Evolutionary conservation across 768 basidiomycete species (phyloP).

Genomic region (Trametes cubensis): DNA sequence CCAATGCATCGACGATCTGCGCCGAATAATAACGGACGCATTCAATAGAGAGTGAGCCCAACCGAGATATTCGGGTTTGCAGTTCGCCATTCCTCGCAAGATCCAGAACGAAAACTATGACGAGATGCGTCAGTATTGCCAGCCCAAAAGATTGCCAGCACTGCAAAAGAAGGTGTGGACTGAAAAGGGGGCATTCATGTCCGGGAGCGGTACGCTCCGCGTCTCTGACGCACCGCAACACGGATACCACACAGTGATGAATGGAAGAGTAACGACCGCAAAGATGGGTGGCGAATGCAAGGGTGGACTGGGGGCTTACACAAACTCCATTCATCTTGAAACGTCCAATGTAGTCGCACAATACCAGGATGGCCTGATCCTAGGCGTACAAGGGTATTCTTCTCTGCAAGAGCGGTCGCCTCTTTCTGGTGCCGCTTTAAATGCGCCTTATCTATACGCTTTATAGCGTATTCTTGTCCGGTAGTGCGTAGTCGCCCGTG

Average conservation of each 20-base stretch:
- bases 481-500: constrained; percentile 55
- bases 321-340: constrained; percentile 82
- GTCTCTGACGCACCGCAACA: background rate
- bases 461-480: constrained; percentile 72
- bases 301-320: constrained; percentile 54
- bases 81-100: constrained; percentile 78
- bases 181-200: no score
- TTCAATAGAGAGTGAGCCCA: constrained; percentile 83
- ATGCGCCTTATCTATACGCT: constrained; percentile 83
- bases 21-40: constrained; percentile 88
- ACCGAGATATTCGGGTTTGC: constrained; percentile 65
- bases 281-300: background rate
- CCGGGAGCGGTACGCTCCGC: no score
- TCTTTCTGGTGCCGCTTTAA: constrained; percentile 78
- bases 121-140: constrained; percentile 9
- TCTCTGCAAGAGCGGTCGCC: constrained; percentile 77
- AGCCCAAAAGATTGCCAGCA: no score
- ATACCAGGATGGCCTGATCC: constrained; percentile 77
- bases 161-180: no score
- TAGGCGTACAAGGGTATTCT: constrained; percentile 70
- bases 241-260: background rate
- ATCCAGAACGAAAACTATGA: constrained; percentile 76
- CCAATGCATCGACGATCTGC: constrained; percentile 85
- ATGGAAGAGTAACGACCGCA: constrained; percentile 2
- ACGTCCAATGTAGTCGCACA: constrained; percentile 78